Conservation (phyloP, 345 rosid genomes). For the Zanthoxylum bungeanum region DNA sequence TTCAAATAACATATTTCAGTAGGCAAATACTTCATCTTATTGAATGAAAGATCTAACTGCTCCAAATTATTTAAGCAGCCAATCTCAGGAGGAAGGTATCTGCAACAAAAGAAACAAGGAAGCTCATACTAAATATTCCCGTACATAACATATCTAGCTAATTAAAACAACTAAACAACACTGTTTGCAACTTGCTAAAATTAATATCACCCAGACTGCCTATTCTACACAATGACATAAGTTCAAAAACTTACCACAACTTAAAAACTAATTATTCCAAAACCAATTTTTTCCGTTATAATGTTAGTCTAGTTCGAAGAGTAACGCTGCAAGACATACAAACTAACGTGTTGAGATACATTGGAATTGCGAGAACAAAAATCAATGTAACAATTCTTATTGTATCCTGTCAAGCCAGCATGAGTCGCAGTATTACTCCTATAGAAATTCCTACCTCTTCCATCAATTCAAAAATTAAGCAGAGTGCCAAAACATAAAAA, state of each 20-base stretch:
- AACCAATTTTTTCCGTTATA: too few relatives aligned
- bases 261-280: too few relatives aligned
- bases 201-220: too few relatives aligned
- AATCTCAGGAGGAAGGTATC: constrained; percentile 94
- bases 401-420: not conserved
- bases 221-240: not conserved
- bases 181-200: too few relatives aligned
- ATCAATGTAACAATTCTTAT: too few relatives aligned
- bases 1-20: constrained; percentile 63
- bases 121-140: constrained; percentile 10
- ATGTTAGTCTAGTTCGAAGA: too few relatives aligned
- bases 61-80: constrained; percentile 78
- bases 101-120: constrained; percentile 36
- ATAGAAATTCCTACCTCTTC: not conserved
- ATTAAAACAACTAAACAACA: too few relatives aligned
- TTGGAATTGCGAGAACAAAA: too few relatives aligned
- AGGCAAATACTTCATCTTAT: constrained; percentile 84
- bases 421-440: not conserved
- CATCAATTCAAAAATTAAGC: not conserved
- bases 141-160: not conserved
- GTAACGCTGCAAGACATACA: too few relatives aligned
- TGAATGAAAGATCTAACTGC: constrained; percentile 88
- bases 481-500: constrained; percentile 4
- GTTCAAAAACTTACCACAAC: too few relatives aligned
- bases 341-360: too few relatives aligned